Conservation (phyloP, 148 eudicot genomes). For the Vaccinium myrtillus region DNA sequence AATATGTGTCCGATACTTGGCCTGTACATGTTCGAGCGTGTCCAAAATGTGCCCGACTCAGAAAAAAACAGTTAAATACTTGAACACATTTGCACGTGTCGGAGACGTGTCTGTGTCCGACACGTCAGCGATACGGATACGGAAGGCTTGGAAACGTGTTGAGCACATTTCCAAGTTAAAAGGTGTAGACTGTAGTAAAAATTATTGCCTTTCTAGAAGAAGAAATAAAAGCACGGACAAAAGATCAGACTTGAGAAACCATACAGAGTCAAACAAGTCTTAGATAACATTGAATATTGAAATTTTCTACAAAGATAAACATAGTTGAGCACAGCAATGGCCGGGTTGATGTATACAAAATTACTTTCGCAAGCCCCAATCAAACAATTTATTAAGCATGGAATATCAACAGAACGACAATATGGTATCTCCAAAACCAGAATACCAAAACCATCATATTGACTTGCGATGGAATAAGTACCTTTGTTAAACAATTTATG, state of each 20-base stretch:
- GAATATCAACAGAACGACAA: background rate
- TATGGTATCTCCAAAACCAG: background rate
- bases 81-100: too few relatives aligned
- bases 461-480: constrained; percentile 20
- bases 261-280: background rate
- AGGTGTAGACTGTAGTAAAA: background rate
- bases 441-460: background rate
- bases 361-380: background rate
- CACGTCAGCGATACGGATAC: too few relatives aligned
- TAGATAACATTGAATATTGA: background rate
- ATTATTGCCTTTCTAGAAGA: background rate
- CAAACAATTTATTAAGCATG: background rate
- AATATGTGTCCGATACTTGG: too few relatives aligned
- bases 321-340: background rate
- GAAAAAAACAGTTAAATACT: too few relatives aligned
- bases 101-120: too few relatives aligned
- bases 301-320: background rate
- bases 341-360: background rate
- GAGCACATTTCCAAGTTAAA: background rate
- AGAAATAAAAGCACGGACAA: background rate
- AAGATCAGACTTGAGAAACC: background rate
- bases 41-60: too few relatives aligned
- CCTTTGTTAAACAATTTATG: constrained; percentile 95
- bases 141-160: too few relatives aligned
- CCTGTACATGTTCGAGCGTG: too few relatives aligned